These are phyloP conservation scores for Penicillium sp. DNA, from an alignment of 2,329 filamentous ascomycete genomes.

Conservation along the genomic window DNA sequence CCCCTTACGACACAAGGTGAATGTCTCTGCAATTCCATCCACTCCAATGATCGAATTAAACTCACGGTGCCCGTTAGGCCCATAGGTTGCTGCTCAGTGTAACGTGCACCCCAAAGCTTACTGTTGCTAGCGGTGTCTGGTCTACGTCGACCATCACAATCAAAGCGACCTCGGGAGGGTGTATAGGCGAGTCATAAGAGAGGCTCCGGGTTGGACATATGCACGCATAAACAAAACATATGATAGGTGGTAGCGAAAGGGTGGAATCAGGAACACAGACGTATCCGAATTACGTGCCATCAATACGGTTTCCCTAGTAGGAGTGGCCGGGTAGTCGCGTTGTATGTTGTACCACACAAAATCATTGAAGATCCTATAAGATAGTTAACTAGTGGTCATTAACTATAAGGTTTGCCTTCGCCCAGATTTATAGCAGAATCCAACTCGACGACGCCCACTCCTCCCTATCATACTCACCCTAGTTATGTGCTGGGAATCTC, in stretches of 20 bases:
- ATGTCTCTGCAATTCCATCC: conserved; percentile 54
- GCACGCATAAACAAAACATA: conserved; percentile 6
- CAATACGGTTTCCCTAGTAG: no score
- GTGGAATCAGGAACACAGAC: no score
- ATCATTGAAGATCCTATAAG: no score
- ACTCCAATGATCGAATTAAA: conserved; percentile 60
- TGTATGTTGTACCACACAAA: no score
- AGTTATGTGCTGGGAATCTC: conserved; percentile 50
- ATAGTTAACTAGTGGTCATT: no score
- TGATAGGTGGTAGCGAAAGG: conserved; percentile 47
- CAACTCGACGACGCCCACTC: conserved; percentile 49
- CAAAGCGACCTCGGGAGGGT: conserved; percentile 47
- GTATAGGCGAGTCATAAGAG: conserved; percentile 55
- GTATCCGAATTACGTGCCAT: no score
- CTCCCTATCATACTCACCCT: conserved; percentile 56
- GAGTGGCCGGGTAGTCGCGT: no score
- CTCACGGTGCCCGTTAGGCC: conserved; percentile 51
- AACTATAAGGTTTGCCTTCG: no score
- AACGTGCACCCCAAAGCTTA: conserved; percentile 48
- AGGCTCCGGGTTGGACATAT: conserved; percentile 50
- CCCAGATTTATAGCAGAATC: conserved; percentile 50
- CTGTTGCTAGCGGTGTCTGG: conserved; percentile 41
- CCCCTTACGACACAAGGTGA: conserved; percentile 49
- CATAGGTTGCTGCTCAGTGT: conserved; percentile 41
- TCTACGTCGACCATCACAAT: conserved; percentile 55